Evolutionary conservation across 306 rosid species (phyloP), one percentile per base, ranked within the genome.

Genomic region (Prosopis cineraria): DNA sequence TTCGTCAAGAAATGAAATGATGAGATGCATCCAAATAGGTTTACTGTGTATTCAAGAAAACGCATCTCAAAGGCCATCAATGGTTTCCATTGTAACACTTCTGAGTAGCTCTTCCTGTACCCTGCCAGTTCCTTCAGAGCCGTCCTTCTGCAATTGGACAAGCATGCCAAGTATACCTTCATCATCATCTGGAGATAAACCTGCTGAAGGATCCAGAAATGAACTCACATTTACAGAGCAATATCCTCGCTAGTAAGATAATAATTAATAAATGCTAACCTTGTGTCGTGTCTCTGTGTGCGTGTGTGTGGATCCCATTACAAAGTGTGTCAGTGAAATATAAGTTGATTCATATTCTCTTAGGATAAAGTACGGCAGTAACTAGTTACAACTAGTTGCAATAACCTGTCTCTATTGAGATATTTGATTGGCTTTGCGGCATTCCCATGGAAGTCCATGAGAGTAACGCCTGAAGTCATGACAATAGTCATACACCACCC

Each of bases 371-470:
- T 17, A 50, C 58, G n/a, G 9, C 3, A 50, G 1, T 7, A 50
- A 22, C 0, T 16, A 14, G 5, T 59, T 13, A 30, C 19, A 30
- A 16, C 17, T 33, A 63, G 13, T 31, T 63, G 3, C 8, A 39
- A 6, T 20, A 6, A 7, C 48, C 43, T 33, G 43, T 8, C 20
- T 58, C 34, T 84, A 80, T 39, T 9, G 19, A 65, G 70, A 10
- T 65, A 72, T 1, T 27, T 39, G 17, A 68, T 85, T 85, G 0
- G 64, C 75, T 43, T 43, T 79, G 7, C 89, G 86, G 34, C 89
- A 85, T 76, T 85, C 89, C 55, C 7, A 85, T 16, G 89, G 89
- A 47, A 85, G 86, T 19, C 89, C 89, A 68, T 85, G 89, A 60
- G 89, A 66, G 59, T 82, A 85, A 60, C 89, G 89, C 68, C 89